Evolutionary conservation across 2,329 filamentous ascomycete species (phyloP), one percentile per base, ranked within the genome.

Genomic region (Clonostachys rosea): DNA sequence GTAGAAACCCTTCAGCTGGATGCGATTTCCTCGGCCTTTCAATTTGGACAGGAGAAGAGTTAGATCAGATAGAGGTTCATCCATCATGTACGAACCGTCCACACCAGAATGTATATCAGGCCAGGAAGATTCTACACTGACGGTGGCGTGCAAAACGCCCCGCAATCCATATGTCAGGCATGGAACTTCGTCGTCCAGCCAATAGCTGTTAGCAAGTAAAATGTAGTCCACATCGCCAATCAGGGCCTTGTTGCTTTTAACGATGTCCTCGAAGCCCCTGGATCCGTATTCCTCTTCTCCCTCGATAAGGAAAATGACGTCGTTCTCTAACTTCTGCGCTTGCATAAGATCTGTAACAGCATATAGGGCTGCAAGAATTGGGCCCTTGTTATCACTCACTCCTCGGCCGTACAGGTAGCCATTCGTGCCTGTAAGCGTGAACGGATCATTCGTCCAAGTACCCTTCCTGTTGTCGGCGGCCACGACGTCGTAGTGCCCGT

Each of bases 401-500:
- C 94, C 94, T 57, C 94, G 87, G 3, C 94, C 94, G 54, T 99
- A 97, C 2, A 97, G 74, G 62, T 92, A 97, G 0, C 94, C 92
- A 57, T 96, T 91, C 47, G 90, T 82, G 5, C 94, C 94, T 44
- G 86, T 86, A 59, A 97, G 78, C n/a, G 85, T 78, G 62, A 97
- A 99, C 0, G 94, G 95, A 52, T 97, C 89, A 2, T 83, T 84
- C 37, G 81, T 78, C 94, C 94, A 99, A 55, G 89, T 92, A 36
- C 81, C 80, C 48, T 86, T 83, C 52, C 87, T 87, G 36, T 86
- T 84, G 54, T 96, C 90, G 1, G 94, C 94, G 1, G 91, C 81
- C 5, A 99, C 94, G 3, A 99, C 91, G 61, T 99, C 94, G 71
- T 99, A 99, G 63, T 99, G 94, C 0, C 95, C 94, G 60, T 99